These are phyloP conservation scores for Streptanthus diversifolius DNA, from an alignment of 345 rosid species.

Conservation along the genomic window DNA sequence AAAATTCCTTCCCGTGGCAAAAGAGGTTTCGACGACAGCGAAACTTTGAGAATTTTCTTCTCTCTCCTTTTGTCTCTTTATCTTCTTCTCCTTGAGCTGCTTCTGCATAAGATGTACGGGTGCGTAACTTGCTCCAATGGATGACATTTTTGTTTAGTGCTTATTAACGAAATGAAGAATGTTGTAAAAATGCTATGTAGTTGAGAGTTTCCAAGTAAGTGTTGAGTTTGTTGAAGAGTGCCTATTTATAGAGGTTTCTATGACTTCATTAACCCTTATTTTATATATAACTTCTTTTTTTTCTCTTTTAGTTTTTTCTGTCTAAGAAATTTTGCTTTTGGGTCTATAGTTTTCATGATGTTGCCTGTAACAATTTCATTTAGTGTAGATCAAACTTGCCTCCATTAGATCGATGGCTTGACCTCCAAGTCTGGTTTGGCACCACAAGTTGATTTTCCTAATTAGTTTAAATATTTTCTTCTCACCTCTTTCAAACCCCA, in stretches of 20 bases:
- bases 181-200: background rate
- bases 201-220: conserved; percentile 12
- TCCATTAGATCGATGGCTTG: background rate
- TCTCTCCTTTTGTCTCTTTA: conserved; percentile 1
- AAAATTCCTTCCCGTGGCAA: background rate
- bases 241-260: conserved; percentile 19
- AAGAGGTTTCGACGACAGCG: background rate
- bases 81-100: conserved; percentile 30
- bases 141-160: conserved; percentile 12
- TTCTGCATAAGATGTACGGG: conserved; percentile 24
- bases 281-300: background rate
- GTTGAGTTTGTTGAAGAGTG: conserved; percentile 8
- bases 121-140: conserved; percentile 36
- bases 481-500: background rate
- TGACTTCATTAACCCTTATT: background rate
- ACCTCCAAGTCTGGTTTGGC: background rate
- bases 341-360: conserved; percentile 13
- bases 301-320: background rate
- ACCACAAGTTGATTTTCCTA: background rate
- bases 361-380: conserved; percentile 13
- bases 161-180: background rate
- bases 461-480: background rate
- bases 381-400: conserved; percentile 5
- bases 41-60: background rate
- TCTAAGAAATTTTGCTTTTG: background rate